Base-by-base conservation (phyloP, 495 filamentous ascomycete species). In the Xylaria telfairii region DNA sequence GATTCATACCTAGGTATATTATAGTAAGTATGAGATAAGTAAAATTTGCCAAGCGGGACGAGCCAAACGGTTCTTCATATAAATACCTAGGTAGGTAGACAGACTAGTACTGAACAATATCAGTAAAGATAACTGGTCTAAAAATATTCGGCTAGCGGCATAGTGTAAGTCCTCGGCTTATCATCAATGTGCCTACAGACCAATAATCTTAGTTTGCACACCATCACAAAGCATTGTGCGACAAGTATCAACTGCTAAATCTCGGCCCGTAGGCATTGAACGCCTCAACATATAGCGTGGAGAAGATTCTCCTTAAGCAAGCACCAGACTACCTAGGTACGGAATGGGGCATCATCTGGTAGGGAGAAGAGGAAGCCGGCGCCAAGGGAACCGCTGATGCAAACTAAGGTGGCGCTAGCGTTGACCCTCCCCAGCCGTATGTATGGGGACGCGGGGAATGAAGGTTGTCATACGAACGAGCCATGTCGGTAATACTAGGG, bases 371-470 rank as follows among this genome's bases (percentile, higher is more conserved):
- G n/a, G n/a, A n/a, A n/a, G n/a, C n/a, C n/a, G n/a, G n/a, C n/a
- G 64, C 47, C 64, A 66, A 66, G 64, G 34, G 21, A 54, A 47
- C 28, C 7, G 64, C 47, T 26, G 47, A 53, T 65, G 30, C 46
- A 51, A 65, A 30, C 30, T 15, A 62, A 61, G 15, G 13, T n/a
- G 30, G 54, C n/a, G 13, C 37, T 61, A 61, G 59, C 37, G 42
- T 65, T 34, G 5, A 65, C 13, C 60, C 37, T 41, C 59, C n/a
- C 19, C 28, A 49, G 62, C 44, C 44, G 42, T 26, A 47, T 54
- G 42, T 26, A 47, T 54, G 47, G 64, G 34, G 64, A 66, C 47
- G 64, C 64, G 64, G 64, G 64, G 64, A 65, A 65, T 37, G 30
- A 24, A 49, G 24, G 44, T 49, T 51, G 42, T 17, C 28, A 42